Evolutionary conservation across 192 early-diverging fungal genomes (phyloP).

Genomic region (Pilaira anomala): DNA sequence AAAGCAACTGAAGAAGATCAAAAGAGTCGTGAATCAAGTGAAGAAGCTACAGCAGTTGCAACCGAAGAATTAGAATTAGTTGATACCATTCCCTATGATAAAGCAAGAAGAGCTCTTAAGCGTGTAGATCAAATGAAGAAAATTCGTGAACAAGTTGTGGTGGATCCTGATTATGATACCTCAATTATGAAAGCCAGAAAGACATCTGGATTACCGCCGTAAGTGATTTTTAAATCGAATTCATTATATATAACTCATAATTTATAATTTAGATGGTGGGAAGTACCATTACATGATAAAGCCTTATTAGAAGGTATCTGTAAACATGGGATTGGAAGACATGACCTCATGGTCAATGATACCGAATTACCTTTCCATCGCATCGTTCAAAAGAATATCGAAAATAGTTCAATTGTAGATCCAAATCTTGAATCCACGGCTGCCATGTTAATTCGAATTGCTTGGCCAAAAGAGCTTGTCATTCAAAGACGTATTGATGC

Average conservation of each 20-base stretch:
- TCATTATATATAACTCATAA: neutral
- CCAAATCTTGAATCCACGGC: constrained; percentile 20
- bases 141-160: constrained; percentile 61
- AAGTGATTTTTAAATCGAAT: constrained; percentile 13
- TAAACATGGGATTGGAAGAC: constrained; percentile 64
- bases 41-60: constrained; percentile 34
- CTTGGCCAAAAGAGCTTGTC: constrained; percentile 52
- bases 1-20: neutral
- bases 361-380: constrained; percentile 48
- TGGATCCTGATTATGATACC: constrained; percentile 50
- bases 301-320: constrained; percentile 67
- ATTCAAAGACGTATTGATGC: constrained; percentile 53
- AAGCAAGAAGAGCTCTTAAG: constrained; percentile 67
- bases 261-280: constrained; percentile 66
- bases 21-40: constrained; percentile 36
- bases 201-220: constrained; percentile 50
- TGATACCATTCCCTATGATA: constrained; percentile 64
- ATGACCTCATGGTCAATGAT: constrained; percentile 65
- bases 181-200: constrained; percentile 45
- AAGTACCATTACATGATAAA: constrained; percentile 59
- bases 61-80: constrained; percentile 33
- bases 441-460: constrained; percentile 41
- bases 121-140: constrained; percentile 67
- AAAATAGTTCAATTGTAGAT: constrained; percentile 17
- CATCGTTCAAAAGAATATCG: constrained; percentile 34